Conservation (phyloP, 257 asterid species). For the Solanum pimpinellifolium region DNA sequence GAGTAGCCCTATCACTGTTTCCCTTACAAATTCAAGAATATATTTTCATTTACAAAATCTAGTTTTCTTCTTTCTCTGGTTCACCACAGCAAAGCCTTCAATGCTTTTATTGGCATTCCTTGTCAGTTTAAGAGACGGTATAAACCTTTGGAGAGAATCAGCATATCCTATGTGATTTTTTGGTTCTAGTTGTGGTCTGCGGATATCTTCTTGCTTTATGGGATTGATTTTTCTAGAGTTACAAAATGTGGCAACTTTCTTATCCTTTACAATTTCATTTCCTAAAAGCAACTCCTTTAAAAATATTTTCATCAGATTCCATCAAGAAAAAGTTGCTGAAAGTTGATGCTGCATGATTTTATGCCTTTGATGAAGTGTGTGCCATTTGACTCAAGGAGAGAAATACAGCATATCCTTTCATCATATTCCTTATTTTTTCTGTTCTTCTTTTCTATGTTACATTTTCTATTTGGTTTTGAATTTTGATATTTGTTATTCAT, state of each 20-base stretch:
- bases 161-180: conserved; percentile 17
- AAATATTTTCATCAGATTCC: neutral
- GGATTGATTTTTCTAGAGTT: neutral
- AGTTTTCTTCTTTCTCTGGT: neutral
- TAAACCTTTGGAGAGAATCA: conserved; percentile 18
- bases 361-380: neutral
- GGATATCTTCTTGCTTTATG: neutral
- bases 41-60: neutral
- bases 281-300: neutral
- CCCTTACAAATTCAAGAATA: neutral
- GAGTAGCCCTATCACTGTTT: conserved; percentile 21
- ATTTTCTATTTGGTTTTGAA: neutral
- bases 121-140: conserved; percentile 1
- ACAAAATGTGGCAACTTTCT: neutral
- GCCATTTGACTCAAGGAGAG: neutral
- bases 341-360: neutral
- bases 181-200: neutral
- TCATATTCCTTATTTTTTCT: conserved; percentile 1
- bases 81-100: neutral
- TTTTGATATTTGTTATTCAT: too few species aligned
- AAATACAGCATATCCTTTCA: conserved; percentile 13
- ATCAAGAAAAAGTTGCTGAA: neutral
- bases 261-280: too few species aligned
- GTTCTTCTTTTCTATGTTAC: neutral
- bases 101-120: neutral